Conservation (phyloP, 2,329 filamentous ascomycete species). For the Aspergillus ibericus region DNA sequence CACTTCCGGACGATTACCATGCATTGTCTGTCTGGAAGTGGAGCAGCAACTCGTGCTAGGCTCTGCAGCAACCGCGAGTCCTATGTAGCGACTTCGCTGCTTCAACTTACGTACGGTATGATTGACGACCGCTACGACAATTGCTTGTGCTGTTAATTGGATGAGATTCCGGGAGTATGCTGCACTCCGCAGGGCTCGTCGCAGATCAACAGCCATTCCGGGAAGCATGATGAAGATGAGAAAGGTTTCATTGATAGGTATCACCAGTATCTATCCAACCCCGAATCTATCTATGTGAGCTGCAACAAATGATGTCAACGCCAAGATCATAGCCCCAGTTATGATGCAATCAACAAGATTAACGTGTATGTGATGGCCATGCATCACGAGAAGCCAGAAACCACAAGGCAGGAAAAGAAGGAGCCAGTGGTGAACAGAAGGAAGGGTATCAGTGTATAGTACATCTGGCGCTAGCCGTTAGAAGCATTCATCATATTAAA, state of each 20-base stretch:
- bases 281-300: background rate
- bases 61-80: too few relatives aligned
- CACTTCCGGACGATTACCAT: too few relatives aligned
- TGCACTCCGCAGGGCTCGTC: background rate
- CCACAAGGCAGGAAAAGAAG: background rate
- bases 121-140: too few relatives aligned
- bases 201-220: background rate
- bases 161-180: background rate
- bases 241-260: background rate
- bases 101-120: too few relatives aligned
- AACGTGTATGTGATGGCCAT: background rate
- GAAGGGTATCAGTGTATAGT: slow-evolving; percentile 5
- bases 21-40: too few relatives aligned
- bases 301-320: background rate
- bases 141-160: too few relatives aligned
- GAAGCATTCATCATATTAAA: background rate
- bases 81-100: too few relatives aligned
- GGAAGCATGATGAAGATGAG: background rate
- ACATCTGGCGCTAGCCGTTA: background rate
- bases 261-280: background rate
- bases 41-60: too few relatives aligned
- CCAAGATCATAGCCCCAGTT: background rate
- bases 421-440: background rate
- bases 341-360: background rate
- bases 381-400: background rate